Percentiles rank a stretch among this genome's conserved stretches.
Conservation (phyloP, 257 asterid genomes). For the Solanum commersonii region DNA sequence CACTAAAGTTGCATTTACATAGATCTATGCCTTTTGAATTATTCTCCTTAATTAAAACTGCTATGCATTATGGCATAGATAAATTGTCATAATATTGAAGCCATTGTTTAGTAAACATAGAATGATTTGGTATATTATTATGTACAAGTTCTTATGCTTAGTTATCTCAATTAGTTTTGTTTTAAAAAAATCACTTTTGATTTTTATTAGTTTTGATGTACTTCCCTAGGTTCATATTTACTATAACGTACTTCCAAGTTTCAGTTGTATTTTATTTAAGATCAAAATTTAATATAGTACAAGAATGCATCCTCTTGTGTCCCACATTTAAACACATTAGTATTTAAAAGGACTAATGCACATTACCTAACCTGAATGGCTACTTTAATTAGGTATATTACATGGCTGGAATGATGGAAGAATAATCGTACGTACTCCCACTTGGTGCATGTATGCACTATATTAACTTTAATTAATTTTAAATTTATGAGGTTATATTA, state of each 20-base stretch:
- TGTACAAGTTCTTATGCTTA: not conserved
- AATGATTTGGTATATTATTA: not conserved
- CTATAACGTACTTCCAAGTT: not conserved
- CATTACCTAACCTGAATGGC: not conserved
- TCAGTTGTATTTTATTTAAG: not conserved
- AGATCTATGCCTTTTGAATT: not conserved
- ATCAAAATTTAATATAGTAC: not conserved
- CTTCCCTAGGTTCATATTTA: not conserved
- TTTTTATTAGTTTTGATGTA: not conserved
- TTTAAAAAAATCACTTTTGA: not conserved
- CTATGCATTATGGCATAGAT: not conserved
- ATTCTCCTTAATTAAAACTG: not conserved
- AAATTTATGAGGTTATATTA: not conserved
- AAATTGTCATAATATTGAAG: not conserved
- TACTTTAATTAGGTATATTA: not conserved
- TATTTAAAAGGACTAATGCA: not conserved
- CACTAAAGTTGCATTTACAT: not conserved
- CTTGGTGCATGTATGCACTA: not conserved
- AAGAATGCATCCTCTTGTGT: not conserved
- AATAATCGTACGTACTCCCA: not conserved
- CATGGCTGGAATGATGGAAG: not conserved
- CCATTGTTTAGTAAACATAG: not conserved
- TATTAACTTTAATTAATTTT: not conserved
- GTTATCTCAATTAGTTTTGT: not conserved
- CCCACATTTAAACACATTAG: not conserved